Percentiles rank a stretch among this genome's conserved stretches.
phyloP scores from a whole-genome alignment of 352 stramenopile species.

The Phytophthora sansomeana region DNA sequence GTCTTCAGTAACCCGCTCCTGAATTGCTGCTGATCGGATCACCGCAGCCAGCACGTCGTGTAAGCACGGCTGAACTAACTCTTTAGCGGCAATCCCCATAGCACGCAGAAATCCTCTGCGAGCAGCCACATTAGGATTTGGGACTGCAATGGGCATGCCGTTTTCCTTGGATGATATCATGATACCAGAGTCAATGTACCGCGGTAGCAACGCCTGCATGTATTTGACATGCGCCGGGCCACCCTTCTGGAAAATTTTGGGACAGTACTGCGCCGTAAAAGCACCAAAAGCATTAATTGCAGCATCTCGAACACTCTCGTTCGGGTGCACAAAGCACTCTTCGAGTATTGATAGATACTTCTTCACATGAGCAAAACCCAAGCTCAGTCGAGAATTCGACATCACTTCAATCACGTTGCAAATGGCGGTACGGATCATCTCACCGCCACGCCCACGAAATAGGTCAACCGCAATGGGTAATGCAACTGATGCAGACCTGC shows the following conservation, averaged over 20 bases:
- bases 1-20: conserved; percentile 67
- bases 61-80: conserved; percentile 67
- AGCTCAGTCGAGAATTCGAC: conserved; percentile 48
- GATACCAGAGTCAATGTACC: conserved; percentile 65
- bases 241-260: conserved; percentile 66
- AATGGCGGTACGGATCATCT: conserved; percentile 95
- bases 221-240: conserved; percentile 53
- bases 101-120: conserved; percentile 60
- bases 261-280: conserved; percentile 92
- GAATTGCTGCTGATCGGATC: conserved; percentile 55
- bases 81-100: conserved; percentile 61
- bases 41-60: conserved; percentile 50
- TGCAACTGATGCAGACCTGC: background rate
- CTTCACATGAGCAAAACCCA: conserved; percentile 76
- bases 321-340: conserved; percentile 95
- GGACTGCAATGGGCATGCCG: conserved; percentile 39
- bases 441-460: conserved; percentile 96
- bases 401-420: conserved; percentile 96
- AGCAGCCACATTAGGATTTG: conserved; percentile 68
- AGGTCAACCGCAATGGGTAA: conserved; percentile 92
- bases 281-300: conserved; percentile 89
- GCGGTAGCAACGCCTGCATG: conserved; percentile 58
- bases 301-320: conserved; percentile 90
- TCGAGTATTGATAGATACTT: conserved; percentile 82
- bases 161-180: conserved; percentile 39